A percentile compares a stretch with the other conserved stretches of the same genome.
Evolutionary conservation across 345 rosid species (phyloP).

Genomic region (Citrus glauca): DNA sequence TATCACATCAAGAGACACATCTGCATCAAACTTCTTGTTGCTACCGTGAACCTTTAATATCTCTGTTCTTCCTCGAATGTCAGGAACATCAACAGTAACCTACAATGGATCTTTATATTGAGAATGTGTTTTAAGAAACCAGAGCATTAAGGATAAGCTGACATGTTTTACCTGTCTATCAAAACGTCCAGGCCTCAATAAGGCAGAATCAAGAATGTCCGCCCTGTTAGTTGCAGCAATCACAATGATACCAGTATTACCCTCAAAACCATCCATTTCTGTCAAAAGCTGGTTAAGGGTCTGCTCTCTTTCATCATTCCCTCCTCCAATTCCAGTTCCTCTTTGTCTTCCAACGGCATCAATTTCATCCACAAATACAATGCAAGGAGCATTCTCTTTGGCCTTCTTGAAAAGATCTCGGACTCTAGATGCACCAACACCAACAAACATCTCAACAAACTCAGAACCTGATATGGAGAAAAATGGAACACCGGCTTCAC

Average conservation of each 20-base stretch:
- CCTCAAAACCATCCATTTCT: conserved; percentile 99
- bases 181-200: conserved; percentile 91
- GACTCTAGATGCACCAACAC: conserved; percentile 97
- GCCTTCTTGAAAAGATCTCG: conserved; percentile 96
- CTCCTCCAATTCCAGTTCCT: conserved; percentile 97
- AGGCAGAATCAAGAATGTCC: conserved; percentile 89
- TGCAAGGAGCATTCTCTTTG: conserved; percentile 93
- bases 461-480: conserved; percentile 97
- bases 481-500: conserved; percentile 98
- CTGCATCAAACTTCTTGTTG: conserved; percentile 84
- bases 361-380: conserved; percentile 97
- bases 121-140: conserved; percentile 4
- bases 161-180: conserved; percentile 73
- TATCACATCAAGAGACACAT: conserved; percentile 84
- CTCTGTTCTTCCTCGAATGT: conserved; percentile 82
- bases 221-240: conserved; percentile 95
- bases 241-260: conserved; percentile 89
- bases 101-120: conserved; percentile 31
- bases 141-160: neutral
- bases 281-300: conserved; percentile 95
- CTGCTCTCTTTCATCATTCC: conserved; percentile 98
- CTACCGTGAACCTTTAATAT: conserved; percentile 85
- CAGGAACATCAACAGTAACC: conserved; percentile 95
- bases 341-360: conserved; percentile 97
- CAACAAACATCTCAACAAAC: conserved; percentile 97